These are phyloP conservation scores for Ogataea pignaliae DNA, from an alignment of 805 yeast genomes.

Conservation along the genomic window DNA sequence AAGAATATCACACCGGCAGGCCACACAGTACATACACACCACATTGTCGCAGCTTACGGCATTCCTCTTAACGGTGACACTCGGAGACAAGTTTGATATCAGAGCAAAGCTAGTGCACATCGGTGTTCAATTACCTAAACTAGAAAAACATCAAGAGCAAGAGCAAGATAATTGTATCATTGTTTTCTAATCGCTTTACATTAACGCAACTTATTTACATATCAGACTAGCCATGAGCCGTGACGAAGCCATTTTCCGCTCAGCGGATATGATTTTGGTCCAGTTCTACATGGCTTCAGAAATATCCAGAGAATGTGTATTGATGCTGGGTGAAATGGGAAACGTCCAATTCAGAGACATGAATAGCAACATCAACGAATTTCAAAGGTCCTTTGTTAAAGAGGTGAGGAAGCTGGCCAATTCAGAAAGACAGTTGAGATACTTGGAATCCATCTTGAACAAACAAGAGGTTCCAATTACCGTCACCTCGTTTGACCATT, in stretches of 20 bases:
- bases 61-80: too few relatives aligned
- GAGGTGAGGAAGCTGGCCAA: constrained; percentile 83
- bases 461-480: constrained; percentile 39
- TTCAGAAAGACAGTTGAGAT: constrained; percentile 78
- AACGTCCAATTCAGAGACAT: constrained; percentile 84
- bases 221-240: constrained; percentile 9
- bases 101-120: too few relatives aligned
- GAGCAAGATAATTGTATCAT: too few relatives aligned
- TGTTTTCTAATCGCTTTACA: too few relatives aligned
- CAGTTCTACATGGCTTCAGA: constrained; percentile 91
- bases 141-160: too few relatives aligned
- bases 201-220: too few relatives aligned
- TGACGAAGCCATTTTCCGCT: constrained; percentile 33
- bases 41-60: too few relatives aligned
- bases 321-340: constrained; percentile 82
- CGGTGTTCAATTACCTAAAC: too few relatives aligned
- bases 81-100: too few relatives aligned
- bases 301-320: constrained; percentile 80
- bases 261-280: constrained; percentile 95
- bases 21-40: too few relatives aligned
- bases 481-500: constrained; percentile 23
- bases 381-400: constrained; percentile 87
- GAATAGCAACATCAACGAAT: constrained; percentile 72
- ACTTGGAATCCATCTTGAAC: constrained; percentile 45
- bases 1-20: too few relatives aligned